Evolutionary conservation across 2,329 filamentous ascomycete genomes (phyloP), one percentile per base, ranked within the genome.

Genomic region (Colletotrichum agaves): DNA sequence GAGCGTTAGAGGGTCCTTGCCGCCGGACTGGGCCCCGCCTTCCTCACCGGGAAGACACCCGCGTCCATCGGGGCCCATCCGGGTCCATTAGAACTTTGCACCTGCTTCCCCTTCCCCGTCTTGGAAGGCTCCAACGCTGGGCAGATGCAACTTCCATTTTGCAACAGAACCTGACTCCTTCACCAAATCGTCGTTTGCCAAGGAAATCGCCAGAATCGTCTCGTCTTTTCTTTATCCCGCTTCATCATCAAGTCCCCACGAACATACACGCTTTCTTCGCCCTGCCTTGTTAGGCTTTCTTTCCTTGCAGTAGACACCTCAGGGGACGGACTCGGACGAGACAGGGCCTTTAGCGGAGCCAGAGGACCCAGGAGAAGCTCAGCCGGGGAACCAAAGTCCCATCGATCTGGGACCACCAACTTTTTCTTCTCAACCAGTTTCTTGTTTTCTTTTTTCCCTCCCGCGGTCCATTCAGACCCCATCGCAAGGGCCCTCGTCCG

Each of bases 361-460:
- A 27, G 43, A 21, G 27, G 43, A 43, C 39, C 35, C 57, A 46
- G 50, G 63, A 50, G 63, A 17, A n/a, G 31, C 10, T n/a, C 27
- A 21, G 31, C 43, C 56, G 47, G 23, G 23, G 63, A 21, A 71
- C 27, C 6, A 72, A 37, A 65, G 23, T 73, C 71, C 53, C 52
- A 63, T 63, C 60, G 37, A 66, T 47, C 61, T 57, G 57, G 57
- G 35, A 57, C 55, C 43, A 56, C 56, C n/a, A 52, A 37, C n/a
- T 35, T 39, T 52, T 58, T 65, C 46, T 53, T 50, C 47, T 61
- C 50, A 7, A 27, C 27, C 27, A 27, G 15, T 15, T 15, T 23
- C 15, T n/a, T 66, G 52, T 58, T 39, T 59, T 65, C 55, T 44
- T 53, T 17, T 21, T 59, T 31, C n/a, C 39, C 27, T 46, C 44